A percentile compares a stretch with the other conserved stretches of the same genome.
Conservation (phyloP, 768 basidiomycete genomes). For the Auricularia sp. region DNA sequence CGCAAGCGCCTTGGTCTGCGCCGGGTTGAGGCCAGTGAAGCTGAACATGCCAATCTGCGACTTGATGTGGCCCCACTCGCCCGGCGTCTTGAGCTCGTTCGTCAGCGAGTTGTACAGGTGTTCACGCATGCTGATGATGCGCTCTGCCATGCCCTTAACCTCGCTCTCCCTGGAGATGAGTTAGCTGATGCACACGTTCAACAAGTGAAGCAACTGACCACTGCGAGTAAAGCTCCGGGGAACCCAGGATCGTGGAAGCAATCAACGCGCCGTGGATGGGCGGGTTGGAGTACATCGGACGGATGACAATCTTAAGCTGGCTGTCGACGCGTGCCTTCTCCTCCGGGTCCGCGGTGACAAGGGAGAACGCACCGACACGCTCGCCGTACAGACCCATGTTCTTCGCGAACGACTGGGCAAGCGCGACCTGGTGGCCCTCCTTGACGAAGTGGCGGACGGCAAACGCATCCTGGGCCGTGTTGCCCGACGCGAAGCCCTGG, state of each 20-base stretch:
- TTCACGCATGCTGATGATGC: conserved; percentile 89
- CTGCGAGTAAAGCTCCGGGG: conserved; percentile 61
- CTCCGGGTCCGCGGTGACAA: conserved; percentile 55
- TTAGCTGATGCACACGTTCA: not conserved
- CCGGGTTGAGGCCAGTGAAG: conserved; percentile 75
- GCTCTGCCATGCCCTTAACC: conserved; percentile 90
- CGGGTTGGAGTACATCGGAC: conserved; percentile 98
- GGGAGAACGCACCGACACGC: conserved; percentile 90
- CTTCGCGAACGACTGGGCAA: conserved; percentile 95
- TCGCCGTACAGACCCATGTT: conserved; percentile 99
- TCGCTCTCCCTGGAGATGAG: conserved; percentile 48
- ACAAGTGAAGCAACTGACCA: conserved; percentile 34
- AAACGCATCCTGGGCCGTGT: conserved; percentile 82
- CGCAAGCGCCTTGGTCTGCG: conserved; percentile 73
- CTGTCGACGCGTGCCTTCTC: conserved; percentile 84
- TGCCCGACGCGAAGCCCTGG: conserved; percentile 96
- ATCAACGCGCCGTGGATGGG: conserved; percentile 84
- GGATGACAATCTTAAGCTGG: conserved; percentile 90
- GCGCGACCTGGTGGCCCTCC: conserved; percentile 80
- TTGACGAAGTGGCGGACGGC: conserved; percentile 90
- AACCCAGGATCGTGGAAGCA: conserved; percentile 72
- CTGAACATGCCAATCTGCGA: conserved; percentile 98
- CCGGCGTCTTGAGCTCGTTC: conserved; percentile 77
- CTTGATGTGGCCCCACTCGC: conserved; percentile 91
- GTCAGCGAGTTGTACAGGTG: conserved; percentile 69